These are phyloP conservation scores for Escovopsis weberi DNA, from an alignment of 2,329 filamentous ascomycete species.

Conservation along the genomic window DNA sequence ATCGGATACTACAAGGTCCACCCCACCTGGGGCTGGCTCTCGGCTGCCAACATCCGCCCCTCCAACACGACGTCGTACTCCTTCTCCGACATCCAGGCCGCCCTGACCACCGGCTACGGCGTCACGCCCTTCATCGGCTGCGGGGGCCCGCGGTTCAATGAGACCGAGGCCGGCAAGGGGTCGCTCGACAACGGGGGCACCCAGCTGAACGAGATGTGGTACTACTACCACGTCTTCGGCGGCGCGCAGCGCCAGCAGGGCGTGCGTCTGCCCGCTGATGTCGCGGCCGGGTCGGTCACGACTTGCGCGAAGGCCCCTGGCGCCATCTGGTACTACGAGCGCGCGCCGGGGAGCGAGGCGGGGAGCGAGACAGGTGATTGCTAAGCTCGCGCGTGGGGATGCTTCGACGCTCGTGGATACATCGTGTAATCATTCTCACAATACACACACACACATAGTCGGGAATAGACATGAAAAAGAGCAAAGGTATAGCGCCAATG, in stretches of 20 bases:
- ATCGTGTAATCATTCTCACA: too few species aligned
- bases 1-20: constrained; percentile 42
- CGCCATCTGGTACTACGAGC: constrained; percentile 40
- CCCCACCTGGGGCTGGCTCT: constrained; percentile 48
- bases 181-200: constrained; percentile 42
- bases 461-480: too few species aligned
- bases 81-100: constrained; percentile 34
- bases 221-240: constrained; percentile 47
- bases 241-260: constrained; percentile 36
- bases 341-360: constrained; percentile 21
- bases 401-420: too few species aligned
- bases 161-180: constrained; percentile 40
- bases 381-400: too few species aligned
- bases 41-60: constrained; percentile 36
- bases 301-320: constrained; percentile 40
- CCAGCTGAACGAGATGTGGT: constrained; percentile 48
- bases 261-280: constrained; percentile 26
- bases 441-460: too few species aligned
- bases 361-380: background rate
- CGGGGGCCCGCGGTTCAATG: constrained; percentile 43
- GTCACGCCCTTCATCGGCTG: constrained; percentile 47
- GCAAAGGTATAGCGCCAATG: too few species aligned
- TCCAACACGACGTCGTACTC: constrained; percentile 44
- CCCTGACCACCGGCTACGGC: constrained; percentile 35
- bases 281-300: constrained; percentile 33